Evolutionary conservation across 192 early-diverging fungal species (phyloP), one percentile per base, ranked within the genome.

Genomic region (Glomus cerebriforme): DNA sequence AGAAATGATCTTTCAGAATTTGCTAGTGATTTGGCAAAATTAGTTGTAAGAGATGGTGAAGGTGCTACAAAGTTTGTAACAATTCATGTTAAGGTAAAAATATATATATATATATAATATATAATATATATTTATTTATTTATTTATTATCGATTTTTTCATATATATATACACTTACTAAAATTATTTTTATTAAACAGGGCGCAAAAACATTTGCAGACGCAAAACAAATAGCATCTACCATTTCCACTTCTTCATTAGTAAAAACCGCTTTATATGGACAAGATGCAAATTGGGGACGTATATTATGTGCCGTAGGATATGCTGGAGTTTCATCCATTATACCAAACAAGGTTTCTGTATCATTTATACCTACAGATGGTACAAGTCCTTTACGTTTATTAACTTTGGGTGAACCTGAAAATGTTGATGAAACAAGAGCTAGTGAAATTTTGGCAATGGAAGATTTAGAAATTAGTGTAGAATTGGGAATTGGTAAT

Each of bases 31-130:
- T 85, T 99, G 58, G 95, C 97, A 8, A 88, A 94, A 70, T 87
- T 97, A 17, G 92, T 99, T 17, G 97, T 99, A 13, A 84, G 95
- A 68, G 97, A 99, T 86, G 97, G 97, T 47, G 97, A 99, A 84
- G 97, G 97, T 0, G 97, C 97, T 1, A 99, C 97, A 68, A 99
- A 97, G 85, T 99, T 99, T 82, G 90, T 99, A 54, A 96, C 96
- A 6, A 87, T 99, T 24, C 87, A 92, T 39, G 93, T 99, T 27
- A 88, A 90, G 85, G 93, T 93, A 82, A 78, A 64, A 65, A 58
- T 27, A 2, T 12, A 37, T 19, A 15, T 54, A 13, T n/a, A n/a
- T 54, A 29, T 54, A 49, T 15, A 27, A 19, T 29, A 39, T 70
- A 43, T n/a, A n/a, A n/a, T n/a, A n/a, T n/a, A n/a, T n/a, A n/a